Base-by-base conservation (phyloP, 257 asterid species). In the Euphrasia confusa region DNA sequence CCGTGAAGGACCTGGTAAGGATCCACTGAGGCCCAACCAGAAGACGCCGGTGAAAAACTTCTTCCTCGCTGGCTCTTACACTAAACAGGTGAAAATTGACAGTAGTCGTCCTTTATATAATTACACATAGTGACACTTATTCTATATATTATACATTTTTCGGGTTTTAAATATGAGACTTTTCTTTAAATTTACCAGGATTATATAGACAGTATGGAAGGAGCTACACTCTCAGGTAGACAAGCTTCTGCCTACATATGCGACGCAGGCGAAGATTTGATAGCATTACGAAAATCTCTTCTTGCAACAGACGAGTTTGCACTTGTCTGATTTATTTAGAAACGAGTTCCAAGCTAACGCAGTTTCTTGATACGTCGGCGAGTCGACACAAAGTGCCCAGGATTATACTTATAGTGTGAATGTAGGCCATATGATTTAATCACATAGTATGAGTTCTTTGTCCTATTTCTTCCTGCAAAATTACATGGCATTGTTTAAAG, bases 181-280 rank as follows among this genome's bases (percentile, higher is more conserved):
- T 57, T 27, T 54, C 4, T 21, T 54, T 28, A 4, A 11, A 54
- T 37, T 30, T 55, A 37, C 57, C 91, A 93, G 97, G 99, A 93
- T 65, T 93, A 93, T 74, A 93, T 89, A 53, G 99, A 93, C 73
- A 93, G 99, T 84, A 93, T 93, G 99, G 99, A 93, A 73, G 97
- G 99, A 10, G 99, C 99, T 30, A 93, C 96, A 52, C 82, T 93
- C 35, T 93, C 97, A 0, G 99, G 99, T 2, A 73, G 99, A 67
- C 97, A 93, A 75, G 87, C 97, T 12, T 81, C 95, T 9, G 88
- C 97, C 9, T 87, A 67, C 79, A 81, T 93, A 72, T 89, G 97
- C 45, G 37, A 74, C 26, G 97, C 84, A 2, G 99, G 99, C 18
- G 96, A 89, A 77, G 88, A 93, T 49, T 72, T 93, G 58, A 77